A percentile compares a stretch with the other conserved stretches of the same genome.
Conservation (phyloP, 73 alveolate genomes). For the Paramecium biaurelia region DNA sequence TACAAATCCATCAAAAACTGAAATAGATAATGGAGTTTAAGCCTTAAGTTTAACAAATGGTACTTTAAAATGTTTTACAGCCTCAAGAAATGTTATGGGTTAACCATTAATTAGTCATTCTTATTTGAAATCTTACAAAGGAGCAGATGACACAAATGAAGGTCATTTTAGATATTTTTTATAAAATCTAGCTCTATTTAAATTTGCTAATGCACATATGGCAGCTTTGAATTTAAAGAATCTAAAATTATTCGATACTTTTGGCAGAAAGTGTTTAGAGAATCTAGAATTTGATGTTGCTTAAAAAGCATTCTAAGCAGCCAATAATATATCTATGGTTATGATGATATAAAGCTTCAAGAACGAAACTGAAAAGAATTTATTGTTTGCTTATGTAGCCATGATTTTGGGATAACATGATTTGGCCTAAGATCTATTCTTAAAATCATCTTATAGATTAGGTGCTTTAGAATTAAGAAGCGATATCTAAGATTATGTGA, state of each 20-base stretch:
- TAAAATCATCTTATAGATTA: slow-evolving; percentile 88
- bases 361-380: slow-evolving; percentile 91
- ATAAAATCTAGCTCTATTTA: slow-evolving; percentile 82
- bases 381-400: slow-evolving; percentile 94
- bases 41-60: slow-evolving; percentile 89
- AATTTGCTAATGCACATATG: slow-evolving; percentile 77
- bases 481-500: slow-evolving; percentile 95
- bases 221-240: slow-evolving; percentile 81
- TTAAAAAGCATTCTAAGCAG: slow-evolving; percentile 83
- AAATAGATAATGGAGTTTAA: slow-evolving; percentile 82
- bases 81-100: slow-evolving; percentile 81
- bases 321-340: slow-evolving; percentile 93
- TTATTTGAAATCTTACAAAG: slow-evolving; percentile 88
- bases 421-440: slow-evolving; percentile 91
- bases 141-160: slow-evolving; percentile 89
- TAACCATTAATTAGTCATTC: slow-evolving; percentile 84
- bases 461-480: slow-evolving; percentile 96
- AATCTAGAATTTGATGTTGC: slow-evolving; percentile 92
- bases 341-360: slow-evolving; percentile 83
- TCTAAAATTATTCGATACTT: slow-evolving; percentile 78
- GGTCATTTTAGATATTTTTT: slow-evolving; percentile 96
- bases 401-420: slow-evolving; percentile 92
- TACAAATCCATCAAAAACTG: slow-evolving; percentile 68
- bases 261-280: slow-evolving; percentile 92
- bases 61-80: slow-evolving; percentile 68